Base-by-base conservation (phyloP, 2,329 filamentous ascomycete genomes). In the Graphilbum sp. region DNA sequence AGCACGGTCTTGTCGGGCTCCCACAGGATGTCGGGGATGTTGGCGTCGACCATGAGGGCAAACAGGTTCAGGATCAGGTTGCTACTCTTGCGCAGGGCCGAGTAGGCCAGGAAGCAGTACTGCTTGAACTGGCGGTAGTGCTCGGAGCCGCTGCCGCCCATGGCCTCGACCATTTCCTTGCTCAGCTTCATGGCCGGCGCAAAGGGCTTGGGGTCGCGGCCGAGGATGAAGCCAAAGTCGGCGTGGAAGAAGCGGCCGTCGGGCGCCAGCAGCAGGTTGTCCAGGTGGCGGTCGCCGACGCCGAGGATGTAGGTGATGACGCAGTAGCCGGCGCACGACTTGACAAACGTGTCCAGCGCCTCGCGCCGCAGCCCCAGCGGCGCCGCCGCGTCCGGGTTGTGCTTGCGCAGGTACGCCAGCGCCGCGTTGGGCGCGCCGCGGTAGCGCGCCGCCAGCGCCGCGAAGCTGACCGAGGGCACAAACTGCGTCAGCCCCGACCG, bases 301-400 rank as follows among this genome's bases (percentile, higher is more conserved):
- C 90, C 92, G 12, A 98, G 72, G 15, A 98, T 82, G 56, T 98
- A 98, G 0, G 92, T 98, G 48, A 98, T 95, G 13, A 98, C 90
- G 56, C 90, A 96, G 60, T 98, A 98, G 25, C 90, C 90, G 1
- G 90, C 90, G 52, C 90, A 95, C 0, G 86, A 94, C 53, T 87
- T 88, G 52, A 96, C 77, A 54, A 94, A 98, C 1, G 80, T 95
- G 48, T 98, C 90, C 61, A 98, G 79, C 0, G 84, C 79, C 52
- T 95, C 88, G 54, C 88, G 87, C 21, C 87, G 80, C 21, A 98
- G 78, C 1, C 88, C 86, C 1, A 93, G 68, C 0, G 86, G 80
- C 5, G 83, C 82, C 12, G 67, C 67, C 17, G 82, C 73, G 52
- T 95, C 87, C 0, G 88, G 87, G 50, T 95, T 95, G 57, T 96